Percentiles rank a stretch among this genome's conserved stretches.
phyloP scores from a whole-genome alignment of 805 yeast species.

The Cyberlindnera nakhonratchasimensis region DNA sequence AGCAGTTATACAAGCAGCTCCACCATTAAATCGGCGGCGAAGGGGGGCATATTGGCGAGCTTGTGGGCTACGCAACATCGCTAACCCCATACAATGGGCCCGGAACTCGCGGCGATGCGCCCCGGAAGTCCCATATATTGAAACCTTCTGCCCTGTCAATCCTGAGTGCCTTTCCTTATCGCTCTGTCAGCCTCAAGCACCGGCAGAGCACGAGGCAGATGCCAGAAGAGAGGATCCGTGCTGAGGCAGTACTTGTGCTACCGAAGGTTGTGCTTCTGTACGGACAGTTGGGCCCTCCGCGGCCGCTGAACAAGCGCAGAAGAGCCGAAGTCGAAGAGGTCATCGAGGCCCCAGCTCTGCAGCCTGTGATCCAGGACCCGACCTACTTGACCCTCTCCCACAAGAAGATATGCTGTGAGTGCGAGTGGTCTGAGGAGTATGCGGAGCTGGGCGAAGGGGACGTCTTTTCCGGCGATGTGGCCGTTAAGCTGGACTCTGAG shows the following conservation, averaged over 20 bases:
- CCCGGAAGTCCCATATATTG: too few species aligned
- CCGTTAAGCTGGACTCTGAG: conserved; percentile 1
- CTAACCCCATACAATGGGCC: too few species aligned
- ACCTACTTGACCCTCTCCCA: conserved; percentile 7
- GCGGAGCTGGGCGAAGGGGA: background rate
- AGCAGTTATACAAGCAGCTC: too few species aligned
- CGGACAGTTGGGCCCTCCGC: conserved; percentile 1
- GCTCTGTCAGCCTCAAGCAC: too few species aligned
- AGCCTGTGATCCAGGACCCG: background rate
- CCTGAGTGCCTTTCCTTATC: too few species aligned
- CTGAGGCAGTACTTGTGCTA: background rate
- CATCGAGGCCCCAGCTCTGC: background rate
- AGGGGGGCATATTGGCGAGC: too few species aligned
- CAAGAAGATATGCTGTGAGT: background rate
- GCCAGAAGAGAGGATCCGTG: background rate
- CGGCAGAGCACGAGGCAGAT: background rate
- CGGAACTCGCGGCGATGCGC: too few species aligned
- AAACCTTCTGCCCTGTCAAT: too few species aligned
- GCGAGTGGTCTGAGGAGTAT: background rate
- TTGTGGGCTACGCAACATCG: too few species aligned
- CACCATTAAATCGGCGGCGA: too few species aligned
- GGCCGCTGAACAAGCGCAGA: conserved; percentile 1
- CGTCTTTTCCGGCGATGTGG: conserved; percentile 4
- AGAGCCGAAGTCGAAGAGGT: background rate
- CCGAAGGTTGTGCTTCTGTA: background rate